Evolutionary conservation across 1,284 basidiomycete species (phyloP).

Genomic region (Ceratobasidium sp.): DNA sequence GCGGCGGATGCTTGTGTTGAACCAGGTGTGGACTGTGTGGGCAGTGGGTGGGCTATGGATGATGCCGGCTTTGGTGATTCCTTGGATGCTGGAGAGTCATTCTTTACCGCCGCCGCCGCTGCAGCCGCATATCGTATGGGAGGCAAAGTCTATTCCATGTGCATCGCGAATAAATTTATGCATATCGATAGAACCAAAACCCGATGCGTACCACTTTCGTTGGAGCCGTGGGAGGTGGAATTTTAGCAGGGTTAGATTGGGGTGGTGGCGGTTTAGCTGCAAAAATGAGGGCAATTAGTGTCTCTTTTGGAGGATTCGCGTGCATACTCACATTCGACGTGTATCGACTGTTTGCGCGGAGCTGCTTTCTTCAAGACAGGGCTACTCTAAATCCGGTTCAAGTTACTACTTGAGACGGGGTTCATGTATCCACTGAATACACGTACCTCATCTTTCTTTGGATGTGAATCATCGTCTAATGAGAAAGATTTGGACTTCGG

Average conservation of each 20-base stretch:
- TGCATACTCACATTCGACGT: slow-evolving; percentile 54
- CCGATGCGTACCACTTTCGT: slow-evolving; percentile 64
- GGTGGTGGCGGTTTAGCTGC: slow-evolving; percentile 51
- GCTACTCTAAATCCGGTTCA: slow-evolving; percentile 52
- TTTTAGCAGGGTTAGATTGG: slow-evolving; percentile 77
- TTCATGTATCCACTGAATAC: background rate
- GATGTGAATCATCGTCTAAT: slow-evolving; percentile 59
- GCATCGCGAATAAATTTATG: slow-evolving; percentile 54
- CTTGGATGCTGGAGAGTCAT: slow-evolving; percentile 30
- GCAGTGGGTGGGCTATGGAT: slow-evolving; percentile 42
- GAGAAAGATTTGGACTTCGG: slow-evolving; percentile 29
- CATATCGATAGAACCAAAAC: slow-evolving; percentile 48
- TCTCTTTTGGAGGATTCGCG: background rate
- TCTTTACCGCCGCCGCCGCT: slow-evolving; percentile 78
- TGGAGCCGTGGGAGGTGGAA: slow-evolving; percentile 78
- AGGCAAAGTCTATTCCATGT: slow-evolving; percentile 57
- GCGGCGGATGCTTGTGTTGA: slow-evolving; percentile 51
- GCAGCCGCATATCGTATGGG: slow-evolving; percentile 88
- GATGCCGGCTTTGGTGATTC: slow-evolving; percentile 41
- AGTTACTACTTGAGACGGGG: background rate
- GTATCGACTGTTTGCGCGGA: slow-evolving; percentile 56
- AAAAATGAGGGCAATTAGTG: background rate
- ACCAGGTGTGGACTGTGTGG: slow-evolving; percentile 25
- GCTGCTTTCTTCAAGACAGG: slow-evolving; percentile 76
- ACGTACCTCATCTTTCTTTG: slow-evolving; percentile 45